Evolutionary conservation across 805 yeast species (phyloP), one percentile per base, ranked within the genome.

Genomic region (Saturnispora sanitii): DNA sequence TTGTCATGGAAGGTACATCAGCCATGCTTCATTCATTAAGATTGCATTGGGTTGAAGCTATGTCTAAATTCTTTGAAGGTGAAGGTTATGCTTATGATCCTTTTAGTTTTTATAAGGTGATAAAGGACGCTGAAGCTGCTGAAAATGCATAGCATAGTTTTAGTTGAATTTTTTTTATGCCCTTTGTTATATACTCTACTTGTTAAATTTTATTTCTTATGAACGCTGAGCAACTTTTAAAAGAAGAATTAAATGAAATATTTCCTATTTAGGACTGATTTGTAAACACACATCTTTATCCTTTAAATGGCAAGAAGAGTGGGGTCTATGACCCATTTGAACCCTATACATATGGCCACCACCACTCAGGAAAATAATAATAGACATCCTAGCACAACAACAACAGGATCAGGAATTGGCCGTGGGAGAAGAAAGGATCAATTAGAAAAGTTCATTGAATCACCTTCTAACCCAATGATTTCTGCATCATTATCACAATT

Each of bases 21-120:
- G 98, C 98, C 27, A 92, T 92, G 98, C 73, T 92, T 57, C 99
- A 92, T 64, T 82, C 96, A n/a, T 73, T 92, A 57, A 84, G 99
- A 70, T 73, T 92, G 57, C 98, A 92, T 61, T 92, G 99, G 99
- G 98, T 92, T 47, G 99, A 92, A 67, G 81, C 96, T 21, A 92
- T 92, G 99, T 86, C 96, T 47, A 92, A 92, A 67, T 94, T 82
- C 66, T 92, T 88, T 55, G 92, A 83, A 57, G 99, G 99, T 60
- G 97, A 90, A 61, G 99, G 99, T 45, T 70, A 77, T 50, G 77
- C 88, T 5, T 92, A 84, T 58, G 79, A 74, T 49, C 97, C 98
- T n/a, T 92, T 32, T 20, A 32, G 35, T n/a, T 32, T 32, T 32
- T 32, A 32, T 12, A 32, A 19, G 15, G 23, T 32, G 6, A 19